Conservation (phyloP, 495 filamentous ascomycete species). For the Evernia prunastri region DNA sequence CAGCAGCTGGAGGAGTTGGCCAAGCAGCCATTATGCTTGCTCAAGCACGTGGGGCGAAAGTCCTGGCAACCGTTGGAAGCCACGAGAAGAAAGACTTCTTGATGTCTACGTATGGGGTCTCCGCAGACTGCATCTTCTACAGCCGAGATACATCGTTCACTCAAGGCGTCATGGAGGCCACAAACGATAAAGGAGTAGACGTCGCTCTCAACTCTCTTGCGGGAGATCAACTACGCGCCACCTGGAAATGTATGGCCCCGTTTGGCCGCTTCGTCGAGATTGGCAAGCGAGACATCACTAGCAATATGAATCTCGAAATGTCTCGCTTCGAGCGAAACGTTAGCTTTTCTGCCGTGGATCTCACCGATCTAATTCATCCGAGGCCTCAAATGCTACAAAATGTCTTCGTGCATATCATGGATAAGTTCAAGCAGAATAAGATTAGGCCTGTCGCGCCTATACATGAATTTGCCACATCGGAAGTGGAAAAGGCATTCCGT, state of each 20-base stretch:
- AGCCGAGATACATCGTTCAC: constrained; percentile 39
- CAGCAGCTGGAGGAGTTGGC: constrained; percentile 36
- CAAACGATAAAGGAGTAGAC: constrained; percentile 48
- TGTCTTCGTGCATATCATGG: constrained; percentile 29
- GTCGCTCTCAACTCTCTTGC: constrained; percentile 46
- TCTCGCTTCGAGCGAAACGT: constrained; percentile 5
- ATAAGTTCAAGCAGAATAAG: constrained; percentile 1
- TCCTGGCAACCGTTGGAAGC: constrained; percentile 52
- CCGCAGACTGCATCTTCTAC: constrained; percentile 41
- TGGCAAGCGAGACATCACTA: constrained; percentile 45
- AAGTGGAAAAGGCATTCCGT: constrained; percentile 49
- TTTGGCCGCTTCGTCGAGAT: constrained; percentile 36
- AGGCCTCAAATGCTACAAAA: constrained; percentile 35
- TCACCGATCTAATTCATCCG: constrained; percentile 31
- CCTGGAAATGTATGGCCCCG: constrained; percentile 40
- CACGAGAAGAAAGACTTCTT: constrained; percentile 37
- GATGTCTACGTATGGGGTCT: constrained; percentile 33
- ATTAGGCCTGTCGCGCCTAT: constrained; percentile 8
- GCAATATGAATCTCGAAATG: constrained; percentile 12
- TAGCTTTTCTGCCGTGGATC: constrained; percentile 29
- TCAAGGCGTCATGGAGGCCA: constrained; percentile 37
- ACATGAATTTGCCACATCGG: constrained; percentile 14
- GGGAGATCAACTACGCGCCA: constrained; percentile 35
- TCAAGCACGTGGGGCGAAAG: constrained; percentile 44
- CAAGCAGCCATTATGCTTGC: constrained; percentile 51